Evolutionary conservation across 2,329 filamentous ascomycete genomes (phyloP), one percentile per base, ranked within the genome.

Genomic region (Leptosphaerulina australis): DNA sequence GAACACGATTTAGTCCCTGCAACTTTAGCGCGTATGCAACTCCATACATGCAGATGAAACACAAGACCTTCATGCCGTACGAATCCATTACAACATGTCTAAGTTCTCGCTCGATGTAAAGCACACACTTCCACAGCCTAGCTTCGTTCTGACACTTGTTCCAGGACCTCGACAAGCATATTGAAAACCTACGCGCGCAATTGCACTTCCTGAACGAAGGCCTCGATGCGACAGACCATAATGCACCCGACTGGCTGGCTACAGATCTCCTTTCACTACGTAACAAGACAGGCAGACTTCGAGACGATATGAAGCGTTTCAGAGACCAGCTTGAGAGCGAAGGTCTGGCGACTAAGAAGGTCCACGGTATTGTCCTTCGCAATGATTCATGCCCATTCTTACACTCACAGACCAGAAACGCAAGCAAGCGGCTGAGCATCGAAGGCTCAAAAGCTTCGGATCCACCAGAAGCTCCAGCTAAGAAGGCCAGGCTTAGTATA

Each of bases 231-330:
- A 70, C 67, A 29, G 68, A 71, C 48, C 62, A 68, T 55, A 68
- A 67, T 62, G 61, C 59, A 25, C 68, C 68, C 10, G 68, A 70
- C 44, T 71, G 68, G 68, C 58, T 70, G n/a, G 64, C 68, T n/a
- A 63, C 63, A 5, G 68, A 71, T 37, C 62, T 72, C 29, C 47
- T 70, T 36, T 65, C 62, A 15, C 46, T 72, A 34, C 63, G 66
- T 25, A 69, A 69, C 21, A 68, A 68, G 45, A 63, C 66, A 12
- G 63, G 67, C 12, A 65, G 64, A 28, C 43, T 72, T 21, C 59
- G 64, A n/a, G 68, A 70, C 57, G 66, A 67, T 29, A 70, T 71
- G 68, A 62, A 68, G 44, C 57, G 62, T 24, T 67, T 72, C 34
- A 58, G 62, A 18, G 62, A 66, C 12, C 62, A 67, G 45, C 50